phyloP scores from a whole-genome alignment of 768 basidiomycete genomes.

The Lanmaoa pseudosensibilis region DNA sequence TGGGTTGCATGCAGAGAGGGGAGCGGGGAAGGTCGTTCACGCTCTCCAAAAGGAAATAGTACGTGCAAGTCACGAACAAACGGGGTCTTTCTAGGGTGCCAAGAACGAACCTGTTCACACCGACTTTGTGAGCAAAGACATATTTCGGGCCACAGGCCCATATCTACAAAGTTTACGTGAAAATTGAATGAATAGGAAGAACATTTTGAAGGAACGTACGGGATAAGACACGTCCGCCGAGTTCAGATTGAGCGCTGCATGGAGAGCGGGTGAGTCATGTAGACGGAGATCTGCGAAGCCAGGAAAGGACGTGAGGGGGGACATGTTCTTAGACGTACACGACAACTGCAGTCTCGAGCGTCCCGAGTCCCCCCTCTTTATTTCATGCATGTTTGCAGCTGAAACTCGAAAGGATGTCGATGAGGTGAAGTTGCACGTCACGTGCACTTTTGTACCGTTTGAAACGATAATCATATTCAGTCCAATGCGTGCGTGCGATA shows the following conservation, averaged over 20 bases:
- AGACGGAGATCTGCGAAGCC: constrained; percentile 15
- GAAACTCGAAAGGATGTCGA: background rate
- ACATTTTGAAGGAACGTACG: background rate
- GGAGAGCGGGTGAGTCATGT: constrained; percentile 2
- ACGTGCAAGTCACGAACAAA: constrained; percentile 5
- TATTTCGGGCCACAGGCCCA: background rate
- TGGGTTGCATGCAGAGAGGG: constrained; percentile 12
- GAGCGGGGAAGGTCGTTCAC: constrained; percentile 7
- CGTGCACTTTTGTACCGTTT: constrained; percentile 1
- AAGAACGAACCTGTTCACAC: constrained; percentile 10
- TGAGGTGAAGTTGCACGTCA: constrained; percentile 7
- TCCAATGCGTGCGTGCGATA: constrained; percentile 16
- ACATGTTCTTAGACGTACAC: background rate
- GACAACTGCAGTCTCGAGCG: background rate
- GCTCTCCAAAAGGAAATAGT: constrained; percentile 16
- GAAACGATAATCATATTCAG: constrained; percentile 20
- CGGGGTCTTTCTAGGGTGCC: background rate
- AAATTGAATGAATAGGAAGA: background rate
- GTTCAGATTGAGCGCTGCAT: background rate
- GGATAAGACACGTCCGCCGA: constrained; percentile 7
- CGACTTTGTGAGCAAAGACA: background rate
- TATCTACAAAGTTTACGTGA: constrained; percentile 4
- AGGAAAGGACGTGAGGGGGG: background rate
- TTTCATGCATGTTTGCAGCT: background rate
- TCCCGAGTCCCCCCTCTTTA: background rate